Percentiles rank a stretch among this genome's conserved stretches.
phyloP scores from a whole-genome alignment of 176 grass and related monocot species.

The Carex littledalei region DNA sequence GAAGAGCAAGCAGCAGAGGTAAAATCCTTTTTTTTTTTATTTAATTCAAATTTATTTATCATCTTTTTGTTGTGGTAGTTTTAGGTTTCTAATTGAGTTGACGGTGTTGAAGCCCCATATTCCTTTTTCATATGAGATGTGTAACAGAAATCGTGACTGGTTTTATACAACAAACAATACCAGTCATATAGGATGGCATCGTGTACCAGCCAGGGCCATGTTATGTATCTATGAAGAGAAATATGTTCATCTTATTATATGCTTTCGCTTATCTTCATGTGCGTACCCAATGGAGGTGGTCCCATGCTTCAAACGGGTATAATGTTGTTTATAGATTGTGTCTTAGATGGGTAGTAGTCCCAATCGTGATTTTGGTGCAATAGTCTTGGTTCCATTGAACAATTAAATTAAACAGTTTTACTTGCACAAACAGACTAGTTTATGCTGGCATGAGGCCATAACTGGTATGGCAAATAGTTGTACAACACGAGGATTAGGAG shows the following conservation, averaged over 20 bases:
- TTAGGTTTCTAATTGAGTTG: background rate
- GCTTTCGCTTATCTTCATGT: background rate
- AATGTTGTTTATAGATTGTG: background rate
- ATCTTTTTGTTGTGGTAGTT: background rate
- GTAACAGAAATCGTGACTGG: background rate
- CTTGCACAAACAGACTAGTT: background rate
- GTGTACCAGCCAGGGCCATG: background rate
- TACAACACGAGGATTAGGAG: background rate
- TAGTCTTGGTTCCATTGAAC: background rate
- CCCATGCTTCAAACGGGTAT: background rate
- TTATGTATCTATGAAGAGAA: background rate
- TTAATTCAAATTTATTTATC: background rate
- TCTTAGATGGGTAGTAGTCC: background rate
- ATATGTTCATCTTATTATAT: background rate
- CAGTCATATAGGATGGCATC: background rate
- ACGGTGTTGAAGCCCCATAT: background rate
- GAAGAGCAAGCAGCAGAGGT: constrained; percentile 30
- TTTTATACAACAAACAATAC: background rate
- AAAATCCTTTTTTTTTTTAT: background rate
- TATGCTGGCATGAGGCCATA: background rate
- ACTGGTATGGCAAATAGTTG: background rate
- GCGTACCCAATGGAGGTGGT: background rate
- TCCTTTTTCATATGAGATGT: background rate
- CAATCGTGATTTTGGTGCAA: background rate
- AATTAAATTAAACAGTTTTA: background rate